Base-by-base conservation (phyloP, 208 protist species). In the Acanthamoeba pearcei region DNA sequence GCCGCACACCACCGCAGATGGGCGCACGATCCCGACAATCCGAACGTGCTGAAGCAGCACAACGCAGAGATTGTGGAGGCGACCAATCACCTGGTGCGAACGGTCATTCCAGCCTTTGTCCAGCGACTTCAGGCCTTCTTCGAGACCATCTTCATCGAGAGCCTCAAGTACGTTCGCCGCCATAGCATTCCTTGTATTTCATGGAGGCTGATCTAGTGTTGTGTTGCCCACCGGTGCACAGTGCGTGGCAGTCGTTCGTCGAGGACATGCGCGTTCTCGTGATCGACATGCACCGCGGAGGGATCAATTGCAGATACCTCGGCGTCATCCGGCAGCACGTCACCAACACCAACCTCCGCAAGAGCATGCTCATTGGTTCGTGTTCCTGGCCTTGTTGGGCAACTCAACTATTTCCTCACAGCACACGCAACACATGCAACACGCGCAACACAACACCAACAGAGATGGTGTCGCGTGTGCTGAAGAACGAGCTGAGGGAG, bases 131-230 rank as follows among this genome's bases (percentile, higher is more conserved):
- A 91, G 27, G 29, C 51, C n/a, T 91, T 91, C 24, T 91, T 91
- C 60, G 83, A 91, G 83, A 68, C 83, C 60, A 70, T 91, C 57
- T 91, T 91, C 60, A 91, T 91, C 42, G 83, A 91, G 42, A 91
- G 53, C 35, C 83, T 70, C 19, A 91, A 70, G 83, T 91, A 32
- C 66, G 66, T 29, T 29, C 38, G 15, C 38, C 70, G 5, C 17
- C 22, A 9, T 42, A 13, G 0, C 53, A 22, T 15, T 29, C 27
- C 46, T 22, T 68, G 17, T 0, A 15, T 12, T 91, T 1, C 83
- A 24, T 46, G 42, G 42, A 49, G 6, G 42, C 42, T 68, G 24
- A 17, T 32, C n/a, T 86, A 9, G 13, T 51, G 19, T 38, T n/a
- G 9, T 27, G 35, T 86, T 13, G 22, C n/a, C 3, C 10, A 42